phyloP scores from a whole-genome alignment of 2,329 filamentous ascomycete genomes.

The Hypoxylon sp. region DNA sequence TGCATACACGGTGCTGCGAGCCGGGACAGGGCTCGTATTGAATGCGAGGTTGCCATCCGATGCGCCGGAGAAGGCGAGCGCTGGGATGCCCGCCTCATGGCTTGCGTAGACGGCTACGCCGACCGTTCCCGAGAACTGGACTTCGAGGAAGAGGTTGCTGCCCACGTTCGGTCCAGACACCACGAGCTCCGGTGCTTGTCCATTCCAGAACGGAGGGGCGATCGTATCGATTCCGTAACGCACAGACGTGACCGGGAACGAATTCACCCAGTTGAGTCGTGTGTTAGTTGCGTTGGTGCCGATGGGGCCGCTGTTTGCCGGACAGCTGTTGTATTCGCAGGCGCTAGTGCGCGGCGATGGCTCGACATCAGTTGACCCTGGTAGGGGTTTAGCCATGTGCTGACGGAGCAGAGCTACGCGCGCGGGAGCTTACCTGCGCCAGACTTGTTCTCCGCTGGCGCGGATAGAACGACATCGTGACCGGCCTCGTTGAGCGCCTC shows the following conservation, averaged over 20 bases:
- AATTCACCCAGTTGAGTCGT: conserved; percentile 80
- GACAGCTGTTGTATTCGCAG: conserved; percentile 75
- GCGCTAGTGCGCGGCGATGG: conserved; percentile 64
- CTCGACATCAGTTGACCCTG: conserved; percentile 67
- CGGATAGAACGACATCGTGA: conserved; percentile 74
- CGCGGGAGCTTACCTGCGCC: conserved; percentile 64
- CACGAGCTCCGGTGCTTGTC: conserved; percentile 71
- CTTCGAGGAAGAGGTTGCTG: conserved; percentile 69
- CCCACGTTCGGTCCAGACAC: conserved; percentile 75
- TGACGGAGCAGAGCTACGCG: background rate
- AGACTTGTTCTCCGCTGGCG: conserved; percentile 76
- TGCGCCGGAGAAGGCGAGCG: conserved; percentile 76
- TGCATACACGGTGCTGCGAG: conserved; percentile 73
- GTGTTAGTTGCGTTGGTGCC: conserved; percentile 70
- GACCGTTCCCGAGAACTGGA: conserved; percentile 76
- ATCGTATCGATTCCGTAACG: conserved; percentile 73
- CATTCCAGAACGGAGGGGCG: conserved; percentile 67
- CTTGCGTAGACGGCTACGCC: conserved; percentile 74
- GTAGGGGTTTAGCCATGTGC: conserved; percentile 26
- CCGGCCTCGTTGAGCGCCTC: conserved; percentile 67
- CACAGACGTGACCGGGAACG: conserved; percentile 75
- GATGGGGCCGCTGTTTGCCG: conserved; percentile 67
- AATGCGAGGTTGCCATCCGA: conserved; percentile 67
- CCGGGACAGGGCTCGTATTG: conserved; percentile 66
- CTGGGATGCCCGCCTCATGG: conserved; percentile 69